phyloP scores from a whole-genome alignment of 331 rosid species.

The Rosa hybrid region DNA sequence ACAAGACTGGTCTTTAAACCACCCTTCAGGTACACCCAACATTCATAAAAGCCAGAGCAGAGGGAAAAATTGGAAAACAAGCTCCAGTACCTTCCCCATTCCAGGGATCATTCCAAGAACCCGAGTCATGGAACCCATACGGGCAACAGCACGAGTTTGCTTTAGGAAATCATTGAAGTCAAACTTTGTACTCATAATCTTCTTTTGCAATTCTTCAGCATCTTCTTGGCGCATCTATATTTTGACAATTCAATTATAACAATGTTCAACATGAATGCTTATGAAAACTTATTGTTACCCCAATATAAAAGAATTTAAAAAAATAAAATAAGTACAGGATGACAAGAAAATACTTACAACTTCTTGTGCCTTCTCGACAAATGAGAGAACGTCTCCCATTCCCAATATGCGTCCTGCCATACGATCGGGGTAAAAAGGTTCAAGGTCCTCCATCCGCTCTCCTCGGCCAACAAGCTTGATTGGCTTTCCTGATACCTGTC shows the following conservation, averaged over 20 bases:
- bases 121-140: conserved; percentile 96
- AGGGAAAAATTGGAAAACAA: not conserved
- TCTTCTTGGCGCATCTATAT: conserved; percentile 92
- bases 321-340: not conserved
- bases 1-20: not conserved
- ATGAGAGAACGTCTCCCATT: conserved; percentile 98
- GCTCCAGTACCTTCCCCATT: conserved; percentile 84
- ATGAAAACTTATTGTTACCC: conserved; percentile 5
- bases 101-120: conserved; percentile 99
- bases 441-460: conserved; percentile 99
- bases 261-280: not conserved
- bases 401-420: conserved; percentile 99
- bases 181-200: conserved; percentile 96
- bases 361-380: conserved; percentile 98
- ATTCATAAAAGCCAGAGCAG: not conserved
- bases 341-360: conserved; percentile 55
- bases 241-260: conserved; percentile 22
- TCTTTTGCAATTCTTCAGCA: conserved; percentile 96
- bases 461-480: conserved; percentile 98
- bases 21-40: not conserved
- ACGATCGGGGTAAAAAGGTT: conserved; percentile 97
- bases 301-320: not conserved
- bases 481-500: conserved; percentile 96
- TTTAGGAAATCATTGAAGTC: conserved; percentile 95
- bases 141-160: conserved; percentile 95